Percentiles rank a stretch among this genome's conserved stretches.
Conservation (phyloP, 768 basidiomycete genomes). For the Mycena rosella region DNA sequence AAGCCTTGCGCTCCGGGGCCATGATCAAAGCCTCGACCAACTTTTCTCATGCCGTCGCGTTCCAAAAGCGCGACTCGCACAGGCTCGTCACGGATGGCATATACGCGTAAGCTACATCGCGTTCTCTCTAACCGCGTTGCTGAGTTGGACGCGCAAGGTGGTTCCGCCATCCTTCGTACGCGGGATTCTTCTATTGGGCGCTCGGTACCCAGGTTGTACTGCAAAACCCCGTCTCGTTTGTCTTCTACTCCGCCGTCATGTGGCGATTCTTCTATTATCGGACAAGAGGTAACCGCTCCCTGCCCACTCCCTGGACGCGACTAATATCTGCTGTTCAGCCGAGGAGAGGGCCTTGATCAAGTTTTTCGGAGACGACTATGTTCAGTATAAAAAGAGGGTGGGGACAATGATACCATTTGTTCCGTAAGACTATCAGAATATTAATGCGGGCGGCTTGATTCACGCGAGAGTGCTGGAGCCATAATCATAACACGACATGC, state of each 20-base stretch:
- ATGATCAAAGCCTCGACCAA: conserved; percentile 97
- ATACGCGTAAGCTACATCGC: conserved; percentile 65
- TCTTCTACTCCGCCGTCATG: conserved; percentile 74
- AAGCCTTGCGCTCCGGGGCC: conserved; percentile 86
- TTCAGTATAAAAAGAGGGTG: conserved; percentile 78
- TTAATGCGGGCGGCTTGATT: neutral
- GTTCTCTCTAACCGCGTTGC: neutral
- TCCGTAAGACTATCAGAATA: conserved; percentile 53
- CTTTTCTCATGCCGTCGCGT: conserved; percentile 92
- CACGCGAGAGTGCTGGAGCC: conserved; percentile 4
- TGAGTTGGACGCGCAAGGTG: conserved; percentile 47
- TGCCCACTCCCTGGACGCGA: conserved; percentile 10
- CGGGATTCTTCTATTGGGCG: conserved; percentile 99
- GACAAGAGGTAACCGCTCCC: conserved; percentile 67
- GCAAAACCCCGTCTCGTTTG: conserved; percentile 84
- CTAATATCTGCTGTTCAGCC: conserved; percentile 62
- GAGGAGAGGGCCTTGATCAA: conserved; percentile 84
- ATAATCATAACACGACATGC: conserved; percentile 37
- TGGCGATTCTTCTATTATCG: conserved; percentile 91
- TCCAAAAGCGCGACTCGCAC: conserved; percentile 79
- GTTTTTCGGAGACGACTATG: conserved; percentile 91
- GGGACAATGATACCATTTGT: conserved; percentile 93
- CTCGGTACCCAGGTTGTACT: conserved; percentile 93
- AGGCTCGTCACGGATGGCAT: conserved; percentile 89
- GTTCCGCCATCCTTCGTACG: conserved; percentile 96